Percentiles rank a stretch among this genome's conserved stretches.
phyloP scores from a whole-genome alignment of 345 rosid species.

The Euphorbia peplus region DNA sequence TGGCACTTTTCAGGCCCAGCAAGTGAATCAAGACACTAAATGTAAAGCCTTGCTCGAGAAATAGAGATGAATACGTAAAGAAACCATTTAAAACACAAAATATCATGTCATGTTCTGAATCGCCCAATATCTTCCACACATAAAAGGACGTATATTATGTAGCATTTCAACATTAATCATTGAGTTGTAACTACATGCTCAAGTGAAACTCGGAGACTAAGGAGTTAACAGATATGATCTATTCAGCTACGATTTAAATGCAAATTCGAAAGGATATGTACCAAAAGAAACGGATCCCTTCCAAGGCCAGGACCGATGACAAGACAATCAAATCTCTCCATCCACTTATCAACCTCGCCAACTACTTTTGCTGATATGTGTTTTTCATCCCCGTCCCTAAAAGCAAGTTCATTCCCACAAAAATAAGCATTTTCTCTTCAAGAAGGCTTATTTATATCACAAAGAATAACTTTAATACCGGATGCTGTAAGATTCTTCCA shows the following conservation, averaged over 20 bases:
- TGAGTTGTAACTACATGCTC: background rate
- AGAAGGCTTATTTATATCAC: background rate
- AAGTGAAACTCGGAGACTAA: background rate
- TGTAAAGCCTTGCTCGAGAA: background rate
- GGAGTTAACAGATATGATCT: no score
- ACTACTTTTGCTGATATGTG: slow-evolving; percentile 47
- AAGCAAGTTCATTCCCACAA: slow-evolving; percentile 23
- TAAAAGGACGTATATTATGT: background rate
- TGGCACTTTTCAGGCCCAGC: background rate
- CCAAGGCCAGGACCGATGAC: slow-evolving; percentile 98
- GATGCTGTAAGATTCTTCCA: slow-evolving; percentile 77
- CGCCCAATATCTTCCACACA: background rate
- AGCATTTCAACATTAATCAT: background rate
- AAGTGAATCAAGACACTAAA: background rate
- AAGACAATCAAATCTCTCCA: slow-evolving; percentile 93
- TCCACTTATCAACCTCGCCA: slow-evolving; percentile 86
- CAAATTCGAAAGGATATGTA: slow-evolving; percentile 20
- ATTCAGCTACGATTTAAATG: background rate
- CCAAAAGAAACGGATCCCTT: slow-evolving; percentile 88
- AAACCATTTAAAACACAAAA: background rate
- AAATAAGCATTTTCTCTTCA: slow-evolving; percentile 15
- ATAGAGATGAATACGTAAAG: background rate
- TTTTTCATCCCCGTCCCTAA: slow-evolving; percentile 54
- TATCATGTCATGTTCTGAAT: background rate
- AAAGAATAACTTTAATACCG: slow-evolving; percentile 32